Percentiles rank a stretch among this genome's conserved stretches.
Evolutionary conservation across 2,329 filamentous ascomycete genomes (phyloP).

Genomic region (Knufia fluminis): DNA sequence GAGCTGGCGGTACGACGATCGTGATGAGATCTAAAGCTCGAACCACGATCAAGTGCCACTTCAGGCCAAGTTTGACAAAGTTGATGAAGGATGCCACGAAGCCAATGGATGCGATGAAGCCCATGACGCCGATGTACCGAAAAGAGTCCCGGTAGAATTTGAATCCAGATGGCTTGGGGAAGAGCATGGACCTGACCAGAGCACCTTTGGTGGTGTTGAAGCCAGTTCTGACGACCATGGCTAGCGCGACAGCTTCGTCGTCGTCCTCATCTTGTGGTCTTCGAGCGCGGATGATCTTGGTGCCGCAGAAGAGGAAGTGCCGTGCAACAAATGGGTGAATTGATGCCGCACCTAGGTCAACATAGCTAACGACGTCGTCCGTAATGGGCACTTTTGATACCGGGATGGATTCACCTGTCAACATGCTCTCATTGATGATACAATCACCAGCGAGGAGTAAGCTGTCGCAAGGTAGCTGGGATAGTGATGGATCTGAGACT

Average conservation of each 20-base stretch:
- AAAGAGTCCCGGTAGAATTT: conserved; percentile 98
- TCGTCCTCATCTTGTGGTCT: conserved; percentile 77
- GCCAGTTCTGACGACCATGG: conserved; percentile 84
- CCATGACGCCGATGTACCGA: conserved; percentile 97
- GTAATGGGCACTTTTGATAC: conserved; percentile 84
- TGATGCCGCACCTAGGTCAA: conserved; percentile 72
- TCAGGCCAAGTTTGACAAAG: conserved; percentile 73
- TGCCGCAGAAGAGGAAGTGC: conserved; percentile 89
- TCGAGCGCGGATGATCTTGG: conserved; percentile 84
- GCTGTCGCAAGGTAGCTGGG: conserved; percentile 86
- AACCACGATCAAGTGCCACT: conserved; percentile 84
- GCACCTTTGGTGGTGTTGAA: conserved; percentile 98
- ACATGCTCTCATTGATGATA: conserved; percentile 98
- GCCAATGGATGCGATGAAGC: conserved; percentile 68
- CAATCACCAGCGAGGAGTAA: conserved; percentile 86
- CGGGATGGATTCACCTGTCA: conserved; percentile 92
- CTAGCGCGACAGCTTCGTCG: conserved; percentile 82
- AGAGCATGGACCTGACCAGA: conserved; percentile 92
- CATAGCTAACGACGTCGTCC: conserved; percentile 63
- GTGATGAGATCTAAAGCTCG: conserved; percentile 91
- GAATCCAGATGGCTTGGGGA: conserved; percentile 95
- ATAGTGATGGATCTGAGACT: conserved; percentile 82
- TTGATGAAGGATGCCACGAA: conserved; percentile 90
- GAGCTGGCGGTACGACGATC: conserved; percentile 88
- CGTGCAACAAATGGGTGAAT: conserved; percentile 74